Conservation (phyloP, 441 rosid species). For the Erysimum cheiri region DNA sequence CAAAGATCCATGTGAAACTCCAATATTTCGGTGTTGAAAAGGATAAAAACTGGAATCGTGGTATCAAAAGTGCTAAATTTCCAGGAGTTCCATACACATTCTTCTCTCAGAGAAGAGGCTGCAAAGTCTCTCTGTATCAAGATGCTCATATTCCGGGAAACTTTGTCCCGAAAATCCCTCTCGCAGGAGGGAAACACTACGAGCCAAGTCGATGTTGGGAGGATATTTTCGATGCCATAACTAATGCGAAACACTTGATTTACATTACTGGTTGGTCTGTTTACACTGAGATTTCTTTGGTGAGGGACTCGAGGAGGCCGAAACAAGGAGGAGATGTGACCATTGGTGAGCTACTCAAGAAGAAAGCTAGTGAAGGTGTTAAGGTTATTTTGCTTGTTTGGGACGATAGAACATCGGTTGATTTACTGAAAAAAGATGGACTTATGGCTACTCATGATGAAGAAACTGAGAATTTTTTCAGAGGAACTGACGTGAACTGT, state of each 20-base stretch:
- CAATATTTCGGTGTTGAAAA: constrained; percentile 69
- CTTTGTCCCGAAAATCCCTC: constrained; percentile 84
- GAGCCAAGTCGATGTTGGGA: constrained; percentile 97
- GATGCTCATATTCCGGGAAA: constrained; percentile 94
- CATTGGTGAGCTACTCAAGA: constrained; percentile 88
- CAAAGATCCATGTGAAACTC: constrained; percentile 88
- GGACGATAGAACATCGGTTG: constrained; percentile 98
- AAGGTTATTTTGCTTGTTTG: constrained; percentile 90
- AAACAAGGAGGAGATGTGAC: constrained; percentile 88
- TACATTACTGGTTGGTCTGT: constrained; percentile 99
- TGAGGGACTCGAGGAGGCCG: constrained; percentile 92
- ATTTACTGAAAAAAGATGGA: constrained; percentile 82
- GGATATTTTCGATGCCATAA: constrained; percentile 87
- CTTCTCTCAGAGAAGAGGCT: constrained; percentile 83
- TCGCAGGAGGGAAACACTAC: constrained; percentile 87
- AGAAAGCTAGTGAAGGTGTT: constrained; percentile 93
- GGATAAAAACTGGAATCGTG: constrained; percentile 70
- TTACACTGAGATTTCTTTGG: constrained; percentile 76
- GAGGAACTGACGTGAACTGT: constrained; percentile 75
- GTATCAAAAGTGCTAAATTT: constrained; percentile 71
- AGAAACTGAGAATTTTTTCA: constrained; percentile 77
- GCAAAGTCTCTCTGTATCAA: constrained; percentile 88
- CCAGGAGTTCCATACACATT: constrained; percentile 96
- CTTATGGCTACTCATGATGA: constrained; percentile 98
- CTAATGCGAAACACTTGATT: constrained; percentile 82